Evolutionary conservation across 169 alveolate genomes (phyloP).

Genomic region (Cystoisospora suis): DNA sequence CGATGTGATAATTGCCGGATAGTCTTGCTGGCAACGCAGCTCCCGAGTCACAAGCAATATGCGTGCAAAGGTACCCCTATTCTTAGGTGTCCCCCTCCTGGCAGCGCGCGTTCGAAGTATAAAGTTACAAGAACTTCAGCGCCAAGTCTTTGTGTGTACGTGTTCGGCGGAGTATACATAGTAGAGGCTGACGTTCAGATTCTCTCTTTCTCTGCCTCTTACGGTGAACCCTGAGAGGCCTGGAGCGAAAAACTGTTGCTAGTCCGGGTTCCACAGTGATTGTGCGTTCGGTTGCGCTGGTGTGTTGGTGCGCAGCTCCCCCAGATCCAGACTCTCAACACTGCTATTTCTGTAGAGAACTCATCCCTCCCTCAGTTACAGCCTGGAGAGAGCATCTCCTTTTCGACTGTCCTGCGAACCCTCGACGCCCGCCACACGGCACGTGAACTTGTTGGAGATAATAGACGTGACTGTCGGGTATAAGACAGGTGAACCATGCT

Average conservation of each 20-base stretch:
- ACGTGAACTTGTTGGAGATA: too few species aligned
- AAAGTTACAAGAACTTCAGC: too few species aligned
- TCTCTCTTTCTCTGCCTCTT: too few species aligned
- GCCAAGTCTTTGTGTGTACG: too few species aligned
- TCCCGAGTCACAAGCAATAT: background rate
- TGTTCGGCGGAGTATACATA: too few species aligned
- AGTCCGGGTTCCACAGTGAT: background rate
- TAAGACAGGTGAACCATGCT: too few species aligned
- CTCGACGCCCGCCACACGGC: background rate
- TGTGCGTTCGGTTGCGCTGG: background rate
- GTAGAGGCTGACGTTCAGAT: too few species aligned
- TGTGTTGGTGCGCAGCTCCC: background rate
- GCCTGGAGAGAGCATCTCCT: conserved; percentile 15
- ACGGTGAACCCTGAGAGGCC: too few species aligned
- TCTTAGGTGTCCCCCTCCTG: too few species aligned
- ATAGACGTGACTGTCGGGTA: too few species aligned
- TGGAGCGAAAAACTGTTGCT: too few species aligned
- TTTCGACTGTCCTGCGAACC: background rate
- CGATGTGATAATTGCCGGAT: background rate
- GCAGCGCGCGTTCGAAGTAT: too few species aligned
- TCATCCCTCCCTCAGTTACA: background rate
- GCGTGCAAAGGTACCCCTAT: background rate
- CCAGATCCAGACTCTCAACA: background rate
- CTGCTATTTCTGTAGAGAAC: conserved; percentile 8
- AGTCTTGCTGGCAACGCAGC: background rate